A percentile compares a stretch with the other conserved stretches of the same genome.
Evolutionary conservation across 345 rosid genomes (phyloP).

Genomic region (Arabis hirsuta): DNA sequence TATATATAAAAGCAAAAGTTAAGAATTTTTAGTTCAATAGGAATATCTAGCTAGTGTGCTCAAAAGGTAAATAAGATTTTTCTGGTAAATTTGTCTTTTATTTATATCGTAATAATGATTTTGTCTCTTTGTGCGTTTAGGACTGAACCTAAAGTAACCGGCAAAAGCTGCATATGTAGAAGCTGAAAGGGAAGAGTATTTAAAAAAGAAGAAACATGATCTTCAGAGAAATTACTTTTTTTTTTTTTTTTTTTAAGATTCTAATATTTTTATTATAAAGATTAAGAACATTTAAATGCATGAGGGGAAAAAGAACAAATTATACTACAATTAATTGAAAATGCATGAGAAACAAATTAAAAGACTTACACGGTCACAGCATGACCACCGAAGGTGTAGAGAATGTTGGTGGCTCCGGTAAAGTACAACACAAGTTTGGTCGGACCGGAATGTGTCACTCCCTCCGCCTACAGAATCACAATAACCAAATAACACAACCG

Average conservation of each 20-base stretch:
- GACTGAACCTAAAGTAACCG: constrained; percentile 37
- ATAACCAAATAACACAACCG: neutral
- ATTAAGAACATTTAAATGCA: no score
- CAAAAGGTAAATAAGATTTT: constrained; percentile 18
- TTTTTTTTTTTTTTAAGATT: no score
- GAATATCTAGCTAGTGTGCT: neutral
- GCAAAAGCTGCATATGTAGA: constrained; percentile 41
- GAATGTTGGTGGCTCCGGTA: constrained; percentile 98
- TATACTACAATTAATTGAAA: no score
- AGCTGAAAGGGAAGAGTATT: constrained; percentile 24
- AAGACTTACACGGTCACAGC: constrained; percentile 94
- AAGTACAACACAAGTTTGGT: constrained; percentile 82
- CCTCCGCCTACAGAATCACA: constrained; percentile 52
- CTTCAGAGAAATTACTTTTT: constrained; percentile 6
- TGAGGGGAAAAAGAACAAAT: no score
- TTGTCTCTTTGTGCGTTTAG: constrained; percentile 36
- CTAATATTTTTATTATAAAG: no score
- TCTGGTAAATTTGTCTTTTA: constrained; percentile 16
- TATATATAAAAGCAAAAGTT: neutral
- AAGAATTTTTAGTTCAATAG: neutral
- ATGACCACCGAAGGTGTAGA: constrained; percentile 98
- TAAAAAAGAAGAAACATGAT: constrained; percentile 10
- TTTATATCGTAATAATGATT: constrained; percentile 36
- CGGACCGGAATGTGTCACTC: constrained; percentile 78
- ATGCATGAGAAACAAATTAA: neutral